phyloP scores from a whole-genome alignment of 2,329 filamentous ascomycete species.

The Penicillium sp. region DNA sequence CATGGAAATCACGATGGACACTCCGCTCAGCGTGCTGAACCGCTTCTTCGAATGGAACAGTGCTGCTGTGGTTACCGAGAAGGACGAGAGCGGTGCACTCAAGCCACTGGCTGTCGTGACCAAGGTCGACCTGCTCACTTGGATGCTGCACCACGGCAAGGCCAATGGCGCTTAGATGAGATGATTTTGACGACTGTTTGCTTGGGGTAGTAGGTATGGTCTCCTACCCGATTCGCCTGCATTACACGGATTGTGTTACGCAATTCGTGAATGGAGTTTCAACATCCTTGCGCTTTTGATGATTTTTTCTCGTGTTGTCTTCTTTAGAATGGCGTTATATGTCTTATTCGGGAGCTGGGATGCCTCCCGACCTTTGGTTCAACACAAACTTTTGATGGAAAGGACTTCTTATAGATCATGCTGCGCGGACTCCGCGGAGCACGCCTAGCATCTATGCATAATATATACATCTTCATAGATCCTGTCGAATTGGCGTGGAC shows the following conservation, averaged over 20 bases:
- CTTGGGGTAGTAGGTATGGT: neutral
- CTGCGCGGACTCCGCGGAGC: conserved; percentile 9
- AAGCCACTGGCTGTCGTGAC: conserved; percentile 91
- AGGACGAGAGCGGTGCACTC: conserved; percentile 58
- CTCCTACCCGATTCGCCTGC: conserved; percentile 5
- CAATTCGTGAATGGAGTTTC: conserved; percentile 20
- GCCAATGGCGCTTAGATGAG: conserved; percentile 17
- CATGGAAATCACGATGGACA: conserved; percentile 92
- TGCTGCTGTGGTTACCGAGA: conserved; percentile 89
- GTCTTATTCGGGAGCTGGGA: conserved; percentile 2
- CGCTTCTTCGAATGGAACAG: conserved; percentile 98
- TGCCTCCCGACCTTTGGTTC: conserved; percentile 5
- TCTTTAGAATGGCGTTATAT: conserved; percentile 13
- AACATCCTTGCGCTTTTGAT: conserved; percentile 19
- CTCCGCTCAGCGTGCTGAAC: conserved; percentile 77
- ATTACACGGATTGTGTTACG: conserved; percentile 11
- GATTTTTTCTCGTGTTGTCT: conserved; percentile 4
- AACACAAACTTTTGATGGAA: conserved; percentile 20
- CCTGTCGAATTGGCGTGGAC: neutral
- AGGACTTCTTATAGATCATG: conserved; percentile 13
- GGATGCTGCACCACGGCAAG: conserved; percentile 72
- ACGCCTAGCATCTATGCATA: conserved; percentile 1
- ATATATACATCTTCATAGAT: conserved; percentile 1
- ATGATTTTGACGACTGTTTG: conserved; percentile 2
- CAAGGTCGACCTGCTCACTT: conserved; percentile 92